Evolutionary conservation across 2,329 filamentous ascomycete species (phyloP), one percentile per base, ranked within the genome.

Genomic region (Neoascochyta sp.): DNA sequence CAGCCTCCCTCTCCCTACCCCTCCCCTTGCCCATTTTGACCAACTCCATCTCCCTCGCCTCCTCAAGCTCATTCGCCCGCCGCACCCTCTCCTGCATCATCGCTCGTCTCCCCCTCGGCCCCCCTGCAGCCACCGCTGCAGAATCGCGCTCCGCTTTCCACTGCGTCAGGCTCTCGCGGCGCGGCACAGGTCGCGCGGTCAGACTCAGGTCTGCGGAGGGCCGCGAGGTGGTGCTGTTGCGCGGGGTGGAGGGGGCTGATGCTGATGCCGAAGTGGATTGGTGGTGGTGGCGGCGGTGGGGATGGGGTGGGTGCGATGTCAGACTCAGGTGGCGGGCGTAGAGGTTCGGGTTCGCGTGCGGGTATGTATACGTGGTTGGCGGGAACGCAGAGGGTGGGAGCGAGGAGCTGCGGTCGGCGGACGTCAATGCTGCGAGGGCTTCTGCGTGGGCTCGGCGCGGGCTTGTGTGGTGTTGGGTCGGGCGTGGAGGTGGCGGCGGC

Each of bases 1-100:
- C 36, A 37, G 20, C 22, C 26, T 9, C 20, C 14, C 13, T 34
- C 30, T 20, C 29, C 24, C 22, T 40, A 27, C 32, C 36, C 23
- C 41, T 41, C 23, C 27, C 39, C 36, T 47, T 36, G 3, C 39
- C 34, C 33, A 50, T 30, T 13, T 24, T 16, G 8, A 43, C 25
- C 22, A 54, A 29, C 23, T 50, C 52, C 26, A 36, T 43, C 24
- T 52, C 52, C 27, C 29, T 50, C 36, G 50, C 42, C 12, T 37
- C 17, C 27, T 60, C 54, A 24, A 52, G 34, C 36, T 53, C 50
- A 33, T 59, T 57, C 15, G 52, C 56, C 10, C 48, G 36, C 24
- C 43, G 37, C 4, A 58, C 52, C 12, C 50, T 33, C 32, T 56
- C 52, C 17, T 41, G 39, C 21, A 54, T 43, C 19, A 35, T 41